Evolutionary conservation across 768 basidiomycete genomes (phyloP).

Genomic region (Lactarius hengduanensis): DNA sequence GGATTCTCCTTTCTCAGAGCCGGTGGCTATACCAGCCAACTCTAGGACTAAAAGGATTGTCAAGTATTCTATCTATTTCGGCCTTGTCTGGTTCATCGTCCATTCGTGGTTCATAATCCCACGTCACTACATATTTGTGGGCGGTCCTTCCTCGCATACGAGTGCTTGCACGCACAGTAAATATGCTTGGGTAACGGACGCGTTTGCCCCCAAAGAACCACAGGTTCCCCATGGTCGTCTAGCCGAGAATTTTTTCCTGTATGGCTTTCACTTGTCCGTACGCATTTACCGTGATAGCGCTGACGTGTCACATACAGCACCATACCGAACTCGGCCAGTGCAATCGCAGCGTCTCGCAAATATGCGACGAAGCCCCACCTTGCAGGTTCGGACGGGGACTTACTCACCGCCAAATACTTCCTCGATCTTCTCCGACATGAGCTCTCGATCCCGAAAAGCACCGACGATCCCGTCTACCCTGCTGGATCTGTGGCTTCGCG

Average conservation of each 20-base stretch:
- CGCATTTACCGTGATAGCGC: background rate
- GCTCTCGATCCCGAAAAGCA: slow-evolving; percentile 49
- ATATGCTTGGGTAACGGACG: slow-evolving; percentile 24
- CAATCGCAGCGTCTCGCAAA: slow-evolving; percentile 49
- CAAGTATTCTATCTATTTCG: slow-evolving; percentile 18
- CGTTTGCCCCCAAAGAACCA: slow-evolving; percentile 29
- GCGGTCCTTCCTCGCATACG: background rate
- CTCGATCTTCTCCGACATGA: slow-evolving; percentile 66
- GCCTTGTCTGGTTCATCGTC: slow-evolving; percentile 19
- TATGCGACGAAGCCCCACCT: slow-evolving; percentile 58
- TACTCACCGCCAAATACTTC: slow-evolving; percentile 61
- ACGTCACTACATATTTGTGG: background rate
- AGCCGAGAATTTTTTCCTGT: slow-evolving; percentile 49
- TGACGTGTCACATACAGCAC: slow-evolving; percentile 37
- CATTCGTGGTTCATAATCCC: slow-evolving; percentile 17
- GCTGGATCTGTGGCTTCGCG: slow-evolving; percentile 70
- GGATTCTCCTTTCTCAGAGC: background rate
- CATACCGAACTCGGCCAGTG: slow-evolving; percentile 50
- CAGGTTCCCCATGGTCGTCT: slow-evolving; percentile 35
- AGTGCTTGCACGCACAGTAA: background rate
- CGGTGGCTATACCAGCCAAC: background rate
- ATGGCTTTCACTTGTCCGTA: slow-evolving; percentile 25
- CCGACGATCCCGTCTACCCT: slow-evolving; percentile 54
- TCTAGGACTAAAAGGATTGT: background rate
- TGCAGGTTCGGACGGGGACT: slow-evolving; percentile 57